Conservation (phyloP, 1,284 basidiomycete genomes). For the Fomitiporia mediterranea region DNA sequence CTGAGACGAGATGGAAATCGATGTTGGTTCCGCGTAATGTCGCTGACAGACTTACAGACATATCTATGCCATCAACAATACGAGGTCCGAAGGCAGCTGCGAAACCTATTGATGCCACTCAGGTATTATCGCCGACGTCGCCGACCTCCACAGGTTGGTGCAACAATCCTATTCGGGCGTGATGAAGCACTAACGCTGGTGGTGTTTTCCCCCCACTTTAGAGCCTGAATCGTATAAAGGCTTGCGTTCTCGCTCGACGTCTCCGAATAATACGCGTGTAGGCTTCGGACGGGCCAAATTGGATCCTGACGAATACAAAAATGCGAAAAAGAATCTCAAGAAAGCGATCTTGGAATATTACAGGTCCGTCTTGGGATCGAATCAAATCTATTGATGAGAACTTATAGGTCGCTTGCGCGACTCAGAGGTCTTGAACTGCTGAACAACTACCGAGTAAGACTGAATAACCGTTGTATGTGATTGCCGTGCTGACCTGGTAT, state of each 20-base stretch:
- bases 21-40: conserved; percentile 18
- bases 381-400: not conserved
- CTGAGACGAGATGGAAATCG: conserved; percentile 19
- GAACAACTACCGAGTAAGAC: conserved; percentile 81
- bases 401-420: not conserved
- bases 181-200: too few relatives aligned
- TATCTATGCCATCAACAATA: not conserved
- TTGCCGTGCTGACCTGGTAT: conserved; percentile 6
- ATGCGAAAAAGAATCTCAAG: conserved; percentile 79
- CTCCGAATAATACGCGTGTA: not conserved
- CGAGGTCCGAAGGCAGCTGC: not conserved
- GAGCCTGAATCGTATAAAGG: conserved; percentile 1
- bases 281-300: conserved; percentile 7
- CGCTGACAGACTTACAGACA: conserved; percentile 11
- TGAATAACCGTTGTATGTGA: not conserved
- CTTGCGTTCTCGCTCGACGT: conserved; percentile 9
- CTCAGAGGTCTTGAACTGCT: conserved; percentile 69
- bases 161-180: too few relatives aligned
- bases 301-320: conserved; percentile 77
- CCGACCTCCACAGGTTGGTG: conserved; percentile 2
- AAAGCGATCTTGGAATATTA: conserved; percentile 85
- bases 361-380: conserved; percentile 45
- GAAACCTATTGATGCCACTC: not conserved
- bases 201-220: too few relatives aligned
- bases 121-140: not conserved